These are phyloP conservation scores for Coemansia sp. DNA, from an alignment of 192 early-diverging fungal species.

Conservation along the genomic window DNA sequence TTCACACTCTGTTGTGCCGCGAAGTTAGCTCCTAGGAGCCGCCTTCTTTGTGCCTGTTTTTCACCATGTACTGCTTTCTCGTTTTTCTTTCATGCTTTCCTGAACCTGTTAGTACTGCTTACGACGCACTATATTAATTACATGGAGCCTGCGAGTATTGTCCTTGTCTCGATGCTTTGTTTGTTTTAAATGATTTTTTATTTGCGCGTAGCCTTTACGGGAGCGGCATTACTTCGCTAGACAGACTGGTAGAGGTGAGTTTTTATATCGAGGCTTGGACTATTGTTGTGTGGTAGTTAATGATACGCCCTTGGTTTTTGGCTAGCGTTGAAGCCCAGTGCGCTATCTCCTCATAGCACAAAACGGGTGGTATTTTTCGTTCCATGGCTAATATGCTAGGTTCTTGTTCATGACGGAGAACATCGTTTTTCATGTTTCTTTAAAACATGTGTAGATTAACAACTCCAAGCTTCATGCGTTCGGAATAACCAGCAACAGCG, in stretches of 20 bases:
- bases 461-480: constrained; percentile 21
- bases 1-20: neutral
- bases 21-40: neutral
- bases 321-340: neutral
- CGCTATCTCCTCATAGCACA: neutral
- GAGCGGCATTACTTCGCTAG: constrained; percentile 40
- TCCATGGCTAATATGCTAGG: neutral
- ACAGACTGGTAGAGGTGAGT: constrained; percentile 44
- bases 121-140: constrained; percentile 1
- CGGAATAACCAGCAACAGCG: constrained; percentile 33
- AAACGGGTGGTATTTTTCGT: neutral
- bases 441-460: constrained; percentile 23
- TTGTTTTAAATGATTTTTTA: neutral
- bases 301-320: neutral
- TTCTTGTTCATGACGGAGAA: neutral
- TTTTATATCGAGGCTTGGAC: neutral
- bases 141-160: neutral
- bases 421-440: neutral
- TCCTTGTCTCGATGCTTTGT: neutral
- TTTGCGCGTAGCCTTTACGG: constrained; percentile 29
- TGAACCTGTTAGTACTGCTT: neutral
- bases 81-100: neutral
- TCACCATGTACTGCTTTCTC: neutral
- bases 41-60: neutral
- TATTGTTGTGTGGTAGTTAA: neutral